Base-by-base conservation (phyloP, 2,329 filamentous ascomycete species). In the Fusarium palustre region DNA sequence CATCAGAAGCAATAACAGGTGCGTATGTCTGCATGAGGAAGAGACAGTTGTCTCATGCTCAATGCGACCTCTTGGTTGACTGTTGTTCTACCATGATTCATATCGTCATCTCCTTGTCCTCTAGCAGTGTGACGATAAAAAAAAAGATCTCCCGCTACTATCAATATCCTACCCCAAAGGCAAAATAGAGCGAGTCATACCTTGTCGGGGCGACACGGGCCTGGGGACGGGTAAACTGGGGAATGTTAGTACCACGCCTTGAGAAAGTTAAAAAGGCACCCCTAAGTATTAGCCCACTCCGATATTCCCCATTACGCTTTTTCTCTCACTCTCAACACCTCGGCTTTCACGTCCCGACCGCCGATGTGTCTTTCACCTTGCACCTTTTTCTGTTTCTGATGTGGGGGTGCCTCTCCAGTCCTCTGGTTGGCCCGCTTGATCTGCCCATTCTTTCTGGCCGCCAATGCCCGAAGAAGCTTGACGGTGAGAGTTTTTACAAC, bases 401-500 rank as follows among this genome's bases (percentile, higher is more conserved):
- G 55, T 71, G 69, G 66, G 59, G 57, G 59, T 39, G 18, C 18
- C 15, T 15, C 24, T 46, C 13, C 39, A 18, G 33, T 20, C 41
- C 25, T 62, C 38, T 68, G 33, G 45, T 66, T 74, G 69, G 69
- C 28, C 71, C 71, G 71, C 71, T 71, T 73, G 56, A 61, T 50
- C 49, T 42, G 38, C 36, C 49, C 60, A 62, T 55, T 31, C 34
- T 54, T 59, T 70, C 31, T 65, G 53, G 66, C 60, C 64, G 66
- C 66, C 66, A 69, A 69, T 57, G 65, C 66, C 66, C 57, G 62
- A 69, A 64, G 54, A 64, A 42, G 71, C 65, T 72, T 57, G 62
- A 74, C 64, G 69, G 71, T 74, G 71, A 74, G 71, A 69, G 69
- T 71, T 73, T 69, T 62, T 48, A 69, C 4, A 56, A 53, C 57